These are phyloP conservation scores for Allomyces javanicus DNA, from an alignment of 192 early-diverging fungal species.

Conservation along the genomic window DNA sequence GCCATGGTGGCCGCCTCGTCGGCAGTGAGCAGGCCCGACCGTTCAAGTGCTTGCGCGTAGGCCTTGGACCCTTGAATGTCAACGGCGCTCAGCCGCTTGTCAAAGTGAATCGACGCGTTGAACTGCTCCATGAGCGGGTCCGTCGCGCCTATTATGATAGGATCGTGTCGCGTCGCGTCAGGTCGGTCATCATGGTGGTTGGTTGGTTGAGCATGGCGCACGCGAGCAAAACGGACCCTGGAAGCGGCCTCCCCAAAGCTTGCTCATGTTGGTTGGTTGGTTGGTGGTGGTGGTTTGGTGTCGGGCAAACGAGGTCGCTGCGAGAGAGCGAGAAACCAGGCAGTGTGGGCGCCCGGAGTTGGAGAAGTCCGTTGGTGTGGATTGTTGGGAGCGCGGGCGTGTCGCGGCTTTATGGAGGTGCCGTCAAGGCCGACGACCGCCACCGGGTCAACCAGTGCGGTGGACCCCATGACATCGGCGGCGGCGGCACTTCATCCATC, in stretches of 20 bases:
- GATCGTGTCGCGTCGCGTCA: not conserved
- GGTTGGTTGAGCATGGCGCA: not conserved
- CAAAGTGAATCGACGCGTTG: conserved; percentile 88
- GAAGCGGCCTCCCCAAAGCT: conserved; percentile 75
- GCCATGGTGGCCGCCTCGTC: conserved; percentile 54
- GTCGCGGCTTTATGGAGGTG: too few relatives aligned
- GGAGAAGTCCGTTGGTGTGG: too few relatives aligned
- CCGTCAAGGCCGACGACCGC: too few relatives aligned
- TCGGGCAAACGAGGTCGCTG: too few relatives aligned
- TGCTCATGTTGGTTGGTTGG: conserved; percentile 1
- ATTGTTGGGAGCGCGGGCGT: too few relatives aligned
- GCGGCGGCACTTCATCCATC: too few relatives aligned
- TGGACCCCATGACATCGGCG: too few relatives aligned
- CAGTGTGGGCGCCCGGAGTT: too few relatives aligned
- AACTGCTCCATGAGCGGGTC: conserved; percentile 95
- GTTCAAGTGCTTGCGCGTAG: conserved; percentile 62
- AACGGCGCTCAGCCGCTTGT: conserved; percentile 75
- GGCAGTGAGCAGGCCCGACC: conserved; percentile 50
- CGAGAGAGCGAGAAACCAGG: too few relatives aligned
- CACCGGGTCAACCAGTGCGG: too few relatives aligned
- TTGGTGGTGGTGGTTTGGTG: too few relatives aligned
- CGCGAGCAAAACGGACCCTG: conserved; percentile 1
- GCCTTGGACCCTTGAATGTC: conserved; percentile 76
- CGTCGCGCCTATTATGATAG: conserved; percentile 45
- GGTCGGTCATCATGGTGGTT: not conserved